A percentile compares a stretch with the other conserved stretches of the same genome.
phyloP scores from a whole-genome alignment of 345 rosid species.

The Eucalyptus sp. region DNA sequence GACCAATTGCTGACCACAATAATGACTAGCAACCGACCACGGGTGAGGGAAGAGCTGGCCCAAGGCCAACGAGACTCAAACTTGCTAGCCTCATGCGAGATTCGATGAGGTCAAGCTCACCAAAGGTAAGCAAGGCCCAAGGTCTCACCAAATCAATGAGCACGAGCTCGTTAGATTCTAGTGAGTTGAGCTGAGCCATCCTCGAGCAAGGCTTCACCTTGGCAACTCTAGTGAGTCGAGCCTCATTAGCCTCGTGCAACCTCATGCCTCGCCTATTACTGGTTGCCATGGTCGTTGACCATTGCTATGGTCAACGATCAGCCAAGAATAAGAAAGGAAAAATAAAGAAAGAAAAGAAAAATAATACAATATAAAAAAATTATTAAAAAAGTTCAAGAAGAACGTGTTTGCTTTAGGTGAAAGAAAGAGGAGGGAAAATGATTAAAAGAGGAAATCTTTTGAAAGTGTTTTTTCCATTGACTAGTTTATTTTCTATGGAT shows the following conservation, averaged over 20 bases:
- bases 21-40: rapidly evolving
- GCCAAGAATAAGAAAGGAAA: neutral
- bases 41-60: neutral
- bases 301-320: rapidly evolving
- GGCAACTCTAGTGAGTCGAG: rapidly evolving
- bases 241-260: neutral
- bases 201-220: neutral
- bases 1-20: rapidly evolving
- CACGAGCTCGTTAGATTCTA: rapidly evolving
- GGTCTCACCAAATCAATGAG: neutral
- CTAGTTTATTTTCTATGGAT: neutral
- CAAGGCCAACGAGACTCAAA: rapidly evolving
- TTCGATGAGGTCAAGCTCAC: neutral
- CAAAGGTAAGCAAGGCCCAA: neutral
- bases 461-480: neutral
- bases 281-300: neutral
- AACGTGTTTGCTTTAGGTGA: neutral
- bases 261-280: neutral
- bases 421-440: neutral
- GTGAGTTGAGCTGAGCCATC: neutral
- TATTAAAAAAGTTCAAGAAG: neutral
- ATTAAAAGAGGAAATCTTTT: neutral
- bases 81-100: neutral
- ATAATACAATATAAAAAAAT: rapidly evolving
- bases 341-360: no score